Evolutionary conservation across 768 basidiomycete species (phyloP).

Genomic region (Strobilomyces dryophilus): DNA sequence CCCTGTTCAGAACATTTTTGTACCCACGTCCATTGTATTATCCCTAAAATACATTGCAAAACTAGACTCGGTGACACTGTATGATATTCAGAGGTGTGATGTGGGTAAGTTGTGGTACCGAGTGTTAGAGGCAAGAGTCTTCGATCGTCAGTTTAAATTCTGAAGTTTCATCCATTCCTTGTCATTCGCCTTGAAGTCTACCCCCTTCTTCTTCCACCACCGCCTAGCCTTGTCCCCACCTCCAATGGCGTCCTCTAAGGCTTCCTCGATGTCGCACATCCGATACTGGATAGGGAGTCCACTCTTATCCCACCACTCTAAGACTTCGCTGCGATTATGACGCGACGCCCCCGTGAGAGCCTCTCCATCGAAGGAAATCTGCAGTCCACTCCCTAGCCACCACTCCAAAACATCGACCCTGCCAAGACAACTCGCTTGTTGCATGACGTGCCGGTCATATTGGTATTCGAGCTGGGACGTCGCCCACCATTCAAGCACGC

Average conservation of each 20-base stretch:
- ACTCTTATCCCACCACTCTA: slow-evolving; percentile 86
- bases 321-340: slow-evolving; percentile 74
- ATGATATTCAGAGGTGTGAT: background rate
- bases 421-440: slow-evolving; percentile 76
- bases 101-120: background rate
- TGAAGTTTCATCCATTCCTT: slow-evolving; percentile 88
- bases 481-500: slow-evolving; percentile 83
- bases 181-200: slow-evolving; percentile 80
- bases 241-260: slow-evolving; percentile 80
- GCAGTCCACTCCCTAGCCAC: slow-evolving; percentile 78
- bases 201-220: slow-evolving; percentile 82
- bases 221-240: slow-evolving; percentile 69
- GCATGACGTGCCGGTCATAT: slow-evolving; percentile 72
- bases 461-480: slow-evolving; percentile 72
- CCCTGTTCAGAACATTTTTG: slow-evolving; percentile 7
- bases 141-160: slow-evolving; percentile 51
- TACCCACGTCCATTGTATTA: slow-evolving; percentile 10
- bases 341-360: slow-evolving; percentile 75
- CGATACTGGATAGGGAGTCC: slow-evolving; percentile 80
- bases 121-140: background rate
- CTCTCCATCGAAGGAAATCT: slow-evolving; percentile 77
- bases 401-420: slow-evolving; percentile 77
- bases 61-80: background rate
- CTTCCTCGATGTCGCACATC: slow-evolving; percentile 90
- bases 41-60: slow-evolving; percentile 7